Percentiles rank a stretch among this genome's conserved stretches.
phyloP scores from a whole-genome alignment of 2,329 filamentous ascomycete species.

The Cladophialophora bantiana region DNA sequence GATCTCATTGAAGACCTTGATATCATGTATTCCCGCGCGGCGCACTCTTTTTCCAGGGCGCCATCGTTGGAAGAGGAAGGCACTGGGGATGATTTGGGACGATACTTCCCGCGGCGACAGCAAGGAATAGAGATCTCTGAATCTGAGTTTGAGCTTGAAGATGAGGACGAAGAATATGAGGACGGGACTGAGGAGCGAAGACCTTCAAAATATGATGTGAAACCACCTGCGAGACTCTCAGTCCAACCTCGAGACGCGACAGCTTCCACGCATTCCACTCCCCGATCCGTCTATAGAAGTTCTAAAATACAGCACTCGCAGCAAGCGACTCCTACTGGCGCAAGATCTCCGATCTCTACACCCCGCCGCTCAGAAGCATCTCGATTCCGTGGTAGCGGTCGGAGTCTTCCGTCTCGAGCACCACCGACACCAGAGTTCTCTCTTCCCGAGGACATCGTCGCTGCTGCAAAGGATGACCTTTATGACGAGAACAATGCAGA shows the following conservation, averaged over 20 bases:
- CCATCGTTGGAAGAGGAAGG: not conserved
- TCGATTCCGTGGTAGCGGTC: not conserved
- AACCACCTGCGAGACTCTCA: constrained; percentile 1
- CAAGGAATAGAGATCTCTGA: not conserved
- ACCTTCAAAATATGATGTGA: constrained; percentile 11
- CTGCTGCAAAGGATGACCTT: not conserved
- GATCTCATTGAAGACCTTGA: constrained; percentile 3
- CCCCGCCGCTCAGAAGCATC: not conserved
- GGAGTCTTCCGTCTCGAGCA: not conserved
- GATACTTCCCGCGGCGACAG: not conserved
- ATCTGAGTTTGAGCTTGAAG: not conserved
- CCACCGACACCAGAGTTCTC: not conserved
- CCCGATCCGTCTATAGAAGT: not conserved
- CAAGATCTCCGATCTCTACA: not conserved
- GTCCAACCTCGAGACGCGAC: not conserved
- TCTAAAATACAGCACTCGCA: not conserved
- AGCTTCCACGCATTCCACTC: not conserved
- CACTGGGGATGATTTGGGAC: not conserved
- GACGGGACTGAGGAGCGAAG: not conserved
- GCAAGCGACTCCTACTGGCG: not conserved
- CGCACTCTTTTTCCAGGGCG: not conserved
- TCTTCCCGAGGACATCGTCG: not conserved
- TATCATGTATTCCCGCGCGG: constrained; percentile 8
- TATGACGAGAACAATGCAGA: constrained; percentile 3
- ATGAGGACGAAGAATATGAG: not conserved